These are phyloP conservation scores for Chalciporus sp. DNA, from an alignment of 1,284 basidiomycete genomes.

Conservation along the genomic window DNA sequence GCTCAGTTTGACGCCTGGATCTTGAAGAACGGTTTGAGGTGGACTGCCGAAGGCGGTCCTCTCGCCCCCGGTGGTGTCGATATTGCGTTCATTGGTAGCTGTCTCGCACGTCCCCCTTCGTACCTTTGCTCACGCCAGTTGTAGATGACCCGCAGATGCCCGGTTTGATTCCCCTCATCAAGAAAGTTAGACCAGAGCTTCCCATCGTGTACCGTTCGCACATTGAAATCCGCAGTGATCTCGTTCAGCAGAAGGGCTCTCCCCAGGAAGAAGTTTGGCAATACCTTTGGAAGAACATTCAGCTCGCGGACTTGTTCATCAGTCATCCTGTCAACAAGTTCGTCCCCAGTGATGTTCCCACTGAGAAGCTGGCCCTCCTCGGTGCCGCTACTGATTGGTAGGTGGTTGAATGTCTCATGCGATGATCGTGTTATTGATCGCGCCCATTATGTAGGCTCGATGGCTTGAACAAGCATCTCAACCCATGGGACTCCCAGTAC, in stretches of 20 bases:
- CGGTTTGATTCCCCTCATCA: slow-evolving; percentile 85
- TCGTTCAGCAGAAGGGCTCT: slow-evolving; percentile 72
- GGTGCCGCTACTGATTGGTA: slow-evolving; percentile 83
- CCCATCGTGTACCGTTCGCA: slow-evolving; percentile 90
- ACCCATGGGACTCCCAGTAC: slow-evolving; percentile 73
- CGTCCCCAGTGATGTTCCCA: slow-evolving; percentile 81
- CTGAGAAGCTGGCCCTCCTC: slow-evolving; percentile 66
- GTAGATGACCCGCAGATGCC: slow-evolving; percentile 85
- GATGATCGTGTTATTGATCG: not conserved
- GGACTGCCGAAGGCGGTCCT: slow-evolving; percentile 80
- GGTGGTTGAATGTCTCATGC: slow-evolving; percentile 20
- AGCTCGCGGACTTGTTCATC: slow-evolving; percentile 84
- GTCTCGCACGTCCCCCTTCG: not conserved
- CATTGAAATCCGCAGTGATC: slow-evolving; percentile 85
- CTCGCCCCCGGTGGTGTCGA: slow-evolving; percentile 79
- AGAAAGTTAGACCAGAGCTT: slow-evolving; percentile 74
- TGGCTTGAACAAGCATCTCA: slow-evolving; percentile 83
- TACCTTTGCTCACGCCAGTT: slow-evolving; percentile 11
- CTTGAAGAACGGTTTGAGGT: slow-evolving; percentile 77
- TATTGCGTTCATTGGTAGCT: slow-evolving; percentile 78
- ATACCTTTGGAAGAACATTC: slow-evolving; percentile 87
- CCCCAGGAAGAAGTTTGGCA: slow-evolving; percentile 88
- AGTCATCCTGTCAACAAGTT: slow-evolving; percentile 91
- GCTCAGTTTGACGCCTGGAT: slow-evolving; percentile 87
- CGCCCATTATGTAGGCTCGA: slow-evolving; percentile 61